Evolutionary conservation across 192 early-diverging fungal species (phyloP).

Genomic region (Coemansia sp.): DNA sequence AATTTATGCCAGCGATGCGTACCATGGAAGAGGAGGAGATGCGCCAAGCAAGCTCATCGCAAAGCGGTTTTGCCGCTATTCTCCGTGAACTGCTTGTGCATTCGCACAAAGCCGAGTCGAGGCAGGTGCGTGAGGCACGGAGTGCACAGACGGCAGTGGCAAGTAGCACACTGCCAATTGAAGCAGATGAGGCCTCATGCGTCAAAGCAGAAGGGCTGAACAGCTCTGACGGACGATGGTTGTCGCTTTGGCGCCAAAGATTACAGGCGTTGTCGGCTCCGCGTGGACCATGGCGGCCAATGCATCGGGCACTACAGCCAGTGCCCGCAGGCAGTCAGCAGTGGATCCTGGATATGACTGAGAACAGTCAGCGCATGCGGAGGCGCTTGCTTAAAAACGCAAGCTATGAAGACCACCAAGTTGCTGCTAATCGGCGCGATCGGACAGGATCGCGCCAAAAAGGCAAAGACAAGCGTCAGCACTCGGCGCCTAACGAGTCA

Average conservation of each 20-base stretch:
- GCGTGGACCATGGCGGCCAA: constrained; percentile 30
- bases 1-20: constrained; percentile 46
- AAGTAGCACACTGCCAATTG: constrained; percentile 27
- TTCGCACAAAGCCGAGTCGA: constrained; percentile 16
- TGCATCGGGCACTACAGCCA: not conserved
- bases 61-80: constrained; percentile 20
- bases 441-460: constrained; percentile 16
- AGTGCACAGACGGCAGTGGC: constrained; percentile 31
- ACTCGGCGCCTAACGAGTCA: not conserved
- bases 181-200: constrained; percentile 23
- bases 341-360: constrained; percentile 41
- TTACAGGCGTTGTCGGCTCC: constrained; percentile 24
- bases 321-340: constrained; percentile 9
- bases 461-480: constrained; percentile 1
- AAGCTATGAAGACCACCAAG: constrained; percentile 24
- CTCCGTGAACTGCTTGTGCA: constrained; percentile 23
- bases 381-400: constrained; percentile 22
- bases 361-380: constrained; percentile 44
- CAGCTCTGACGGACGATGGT: constrained; percentile 21
- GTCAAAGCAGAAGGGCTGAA: constrained; percentile 15
- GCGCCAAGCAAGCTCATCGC: constrained; percentile 17
- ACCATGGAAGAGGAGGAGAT: constrained; percentile 38
- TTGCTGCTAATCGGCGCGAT: constrained; percentile 38
- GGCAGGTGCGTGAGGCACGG: constrained; percentile 25
- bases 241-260: constrained; percentile 29